Evolutionary conservation across 73 alveolate genomes (phyloP).

Genomic region (Vitrella brassicaformis): DNA sequence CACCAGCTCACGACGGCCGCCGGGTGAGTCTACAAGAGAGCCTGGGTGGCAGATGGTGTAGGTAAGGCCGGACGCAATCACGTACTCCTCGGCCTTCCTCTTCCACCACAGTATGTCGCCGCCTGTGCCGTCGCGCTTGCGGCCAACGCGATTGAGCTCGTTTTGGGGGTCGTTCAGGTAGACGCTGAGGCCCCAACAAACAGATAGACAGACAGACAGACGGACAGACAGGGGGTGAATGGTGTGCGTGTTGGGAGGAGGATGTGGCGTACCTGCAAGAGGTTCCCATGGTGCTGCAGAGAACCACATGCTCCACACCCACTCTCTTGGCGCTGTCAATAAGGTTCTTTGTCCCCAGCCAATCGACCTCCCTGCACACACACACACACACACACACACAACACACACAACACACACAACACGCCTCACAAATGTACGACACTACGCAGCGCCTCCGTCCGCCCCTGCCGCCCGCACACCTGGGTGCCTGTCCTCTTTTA

Average conservation of each 20-base stretch:
- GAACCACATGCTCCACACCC: slow-evolving; percentile 1
- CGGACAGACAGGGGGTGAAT: too few relatives aligned
- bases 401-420: too few relatives aligned
- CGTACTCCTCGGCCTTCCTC: slow-evolving; percentile 10
- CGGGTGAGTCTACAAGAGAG: not conserved
- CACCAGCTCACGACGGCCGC: not conserved
- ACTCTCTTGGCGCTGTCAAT: not conserved
- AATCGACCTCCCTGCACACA: not conserved
- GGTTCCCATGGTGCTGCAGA: not conserved
- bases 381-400: too few relatives aligned
- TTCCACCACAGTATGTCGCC: slow-evolving; percentile 5
- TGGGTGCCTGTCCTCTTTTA: too few relatives aligned
- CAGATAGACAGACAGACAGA: too few relatives aligned
- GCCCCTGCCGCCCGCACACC: too few relatives aligned
- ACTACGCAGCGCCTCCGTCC: too few relatives aligned
- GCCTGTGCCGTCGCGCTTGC: not conserved
- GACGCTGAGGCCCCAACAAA: too few relatives aligned
- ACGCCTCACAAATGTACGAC: too few relatives aligned
- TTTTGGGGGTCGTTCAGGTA: not conserved
- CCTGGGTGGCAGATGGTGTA: slow-evolving; percentile 9
- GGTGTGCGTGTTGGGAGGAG: too few relatives aligned
- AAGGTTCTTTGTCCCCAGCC: not conserved
- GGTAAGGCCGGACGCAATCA: not conserved
- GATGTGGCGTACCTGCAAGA: too few relatives aligned
- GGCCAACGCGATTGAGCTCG: not conserved